These are phyloP conservation scores for Aspergillus ostianus DNA, from an alignment of 495 filamentous ascomycete genomes.

Conservation along the genomic window DNA sequence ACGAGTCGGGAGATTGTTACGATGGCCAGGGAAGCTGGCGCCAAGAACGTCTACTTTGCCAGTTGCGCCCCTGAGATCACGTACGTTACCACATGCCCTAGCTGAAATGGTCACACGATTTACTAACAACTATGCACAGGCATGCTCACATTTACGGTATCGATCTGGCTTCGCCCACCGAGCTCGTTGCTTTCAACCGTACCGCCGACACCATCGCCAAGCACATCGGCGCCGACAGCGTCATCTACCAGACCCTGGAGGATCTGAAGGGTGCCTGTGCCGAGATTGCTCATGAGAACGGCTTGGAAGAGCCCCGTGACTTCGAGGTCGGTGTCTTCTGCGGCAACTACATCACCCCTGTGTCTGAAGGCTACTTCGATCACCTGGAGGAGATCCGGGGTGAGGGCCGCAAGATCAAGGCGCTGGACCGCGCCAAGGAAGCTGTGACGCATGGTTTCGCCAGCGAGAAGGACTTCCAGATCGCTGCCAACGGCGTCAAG, in stretches of 20 bases:
- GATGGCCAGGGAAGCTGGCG: conserved; percentile 91
- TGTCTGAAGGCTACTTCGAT: conserved; percentile 80
- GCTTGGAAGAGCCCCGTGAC: conserved; percentile 50
- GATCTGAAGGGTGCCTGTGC: conserved; percentile 81
- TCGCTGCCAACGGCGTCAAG: conserved; percentile 61
- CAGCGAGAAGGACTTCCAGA: conserved; percentile 57
- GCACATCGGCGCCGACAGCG: conserved; percentile 85
- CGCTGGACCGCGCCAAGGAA: conserved; percentile 65
- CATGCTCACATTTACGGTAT: conserved; percentile 84
- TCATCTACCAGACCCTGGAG: conserved; percentile 85
- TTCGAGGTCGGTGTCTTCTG: conserved; percentile 99
- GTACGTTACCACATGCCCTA: conserved; percentile 25
- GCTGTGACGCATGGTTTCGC: conserved; percentile 67
- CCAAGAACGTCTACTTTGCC: conserved; percentile 86
- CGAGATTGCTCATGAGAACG: conserved; percentile 57
- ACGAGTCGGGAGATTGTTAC: conserved; percentile 87
- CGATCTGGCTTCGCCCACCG: conserved; percentile 77
- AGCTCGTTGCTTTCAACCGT: conserved; percentile 82
- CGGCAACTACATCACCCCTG: conserved; percentile 83
- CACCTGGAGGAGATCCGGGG: conserved; percentile 76
- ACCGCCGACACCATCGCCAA: conserved; percentile 65
- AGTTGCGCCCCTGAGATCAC: conserved; percentile 86
- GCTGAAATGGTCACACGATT: neutral
- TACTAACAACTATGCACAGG: conserved; percentile 27
- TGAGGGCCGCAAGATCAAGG: conserved; percentile 69